phyloP scores from a whole-genome alignment of 768 basidiomycete genomes.

The Phaeotremella skinneri region DNA sequence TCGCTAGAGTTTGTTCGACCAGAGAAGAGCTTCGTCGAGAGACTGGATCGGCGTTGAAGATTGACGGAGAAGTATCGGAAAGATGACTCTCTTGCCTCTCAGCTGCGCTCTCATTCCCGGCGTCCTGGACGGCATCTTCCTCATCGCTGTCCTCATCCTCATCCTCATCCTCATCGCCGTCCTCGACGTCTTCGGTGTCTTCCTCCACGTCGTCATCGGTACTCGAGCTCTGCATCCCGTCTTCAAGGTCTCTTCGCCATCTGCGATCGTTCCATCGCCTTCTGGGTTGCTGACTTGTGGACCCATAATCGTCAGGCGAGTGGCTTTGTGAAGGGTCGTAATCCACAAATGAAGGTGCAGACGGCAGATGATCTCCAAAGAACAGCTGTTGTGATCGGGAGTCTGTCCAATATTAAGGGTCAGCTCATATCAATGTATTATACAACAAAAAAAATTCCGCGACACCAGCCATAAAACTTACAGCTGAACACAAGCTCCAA shows the following conservation, averaged over 20 bases:
- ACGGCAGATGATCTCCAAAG: conserved; percentile 36
- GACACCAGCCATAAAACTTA: conserved; percentile 19
- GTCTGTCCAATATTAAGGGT: conserved; percentile 32
- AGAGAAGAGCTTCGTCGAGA: neutral
- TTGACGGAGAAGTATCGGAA: conserved; percentile 7
- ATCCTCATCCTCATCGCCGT: conserved; percentile 20
- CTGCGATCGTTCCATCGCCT: conserved; percentile 10
- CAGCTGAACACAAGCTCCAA: conserved; percentile 44
- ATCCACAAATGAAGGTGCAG: conserved; percentile 45
- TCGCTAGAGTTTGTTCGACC: neutral
- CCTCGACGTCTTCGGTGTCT: conserved; percentile 19
- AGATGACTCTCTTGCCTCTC: neutral
- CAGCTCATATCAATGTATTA: too few species aligned
- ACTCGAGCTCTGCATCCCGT: neutral
- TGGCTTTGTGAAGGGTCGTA: conserved; percentile 17
- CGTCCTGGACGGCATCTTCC: conserved; percentile 21
- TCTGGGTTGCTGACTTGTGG: conserved; percentile 2
- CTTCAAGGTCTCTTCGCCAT: conserved; percentile 17
- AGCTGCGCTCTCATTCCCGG: neutral
- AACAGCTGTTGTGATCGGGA: conserved; percentile 44
- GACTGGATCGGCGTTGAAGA: conserved; percentile 22
- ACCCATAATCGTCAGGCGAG: conserved; percentile 4
- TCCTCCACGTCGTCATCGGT: conserved; percentile 17
- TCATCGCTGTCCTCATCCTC: conserved; percentile 19
- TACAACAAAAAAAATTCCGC: too few species aligned